Percentiles rank a stretch among this genome's conserved stretches.
Conservation (phyloP, 352 stramenopile genomes). For the Globisporangium rhizosaccharum region DNA sequence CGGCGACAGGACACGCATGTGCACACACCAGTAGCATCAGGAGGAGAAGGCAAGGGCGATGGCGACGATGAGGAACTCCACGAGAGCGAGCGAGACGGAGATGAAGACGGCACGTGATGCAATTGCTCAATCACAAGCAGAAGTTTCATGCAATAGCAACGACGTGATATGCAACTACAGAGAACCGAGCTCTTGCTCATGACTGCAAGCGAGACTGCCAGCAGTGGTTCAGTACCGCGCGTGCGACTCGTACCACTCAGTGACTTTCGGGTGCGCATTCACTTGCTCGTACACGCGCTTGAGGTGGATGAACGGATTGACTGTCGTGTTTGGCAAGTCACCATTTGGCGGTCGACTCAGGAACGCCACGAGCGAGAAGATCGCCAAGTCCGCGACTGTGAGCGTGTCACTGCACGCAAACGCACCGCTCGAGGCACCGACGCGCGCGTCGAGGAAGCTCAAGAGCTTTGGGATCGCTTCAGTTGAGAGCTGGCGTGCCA, state of each 20-base stretch:
- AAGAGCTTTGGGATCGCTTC: conserved; percentile 38
- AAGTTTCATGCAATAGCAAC: too few relatives aligned
- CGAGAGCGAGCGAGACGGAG: too few relatives aligned
- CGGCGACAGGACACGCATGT: conserved; percentile 21
- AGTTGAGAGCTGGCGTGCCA: conserved; percentile 19
- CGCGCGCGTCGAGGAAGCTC: conserved; percentile 28
- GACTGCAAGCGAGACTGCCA: not conserved
- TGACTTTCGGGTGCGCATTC: conserved; percentile 30
- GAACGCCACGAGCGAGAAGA: conserved; percentile 38
- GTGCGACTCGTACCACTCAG: conserved; percentile 33
- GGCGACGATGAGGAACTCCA: not conserved
- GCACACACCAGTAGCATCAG: not conserved
- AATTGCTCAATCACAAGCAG: not conserved
- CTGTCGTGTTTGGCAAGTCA: conserved; percentile 21
- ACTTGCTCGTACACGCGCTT: conserved; percentile 27
- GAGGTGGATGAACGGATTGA: conserved; percentile 28
- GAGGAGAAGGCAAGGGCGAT: not conserved
- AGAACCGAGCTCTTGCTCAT: not conserved
- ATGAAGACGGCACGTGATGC: not conserved
- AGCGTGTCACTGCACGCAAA: conserved; percentile 27
- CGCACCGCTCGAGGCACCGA: conserved; percentile 21
- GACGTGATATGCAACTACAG: too few relatives aligned
- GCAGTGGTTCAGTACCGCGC: not conserved
- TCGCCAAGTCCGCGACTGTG: conserved; percentile 44
- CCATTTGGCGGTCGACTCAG: conserved; percentile 23